Percentiles rank a stretch among this genome's conserved stretches.
Evolutionary conservation across 306 rosid genomes (phyloP).

Genomic region (Lathyrus aphaca): DNA sequence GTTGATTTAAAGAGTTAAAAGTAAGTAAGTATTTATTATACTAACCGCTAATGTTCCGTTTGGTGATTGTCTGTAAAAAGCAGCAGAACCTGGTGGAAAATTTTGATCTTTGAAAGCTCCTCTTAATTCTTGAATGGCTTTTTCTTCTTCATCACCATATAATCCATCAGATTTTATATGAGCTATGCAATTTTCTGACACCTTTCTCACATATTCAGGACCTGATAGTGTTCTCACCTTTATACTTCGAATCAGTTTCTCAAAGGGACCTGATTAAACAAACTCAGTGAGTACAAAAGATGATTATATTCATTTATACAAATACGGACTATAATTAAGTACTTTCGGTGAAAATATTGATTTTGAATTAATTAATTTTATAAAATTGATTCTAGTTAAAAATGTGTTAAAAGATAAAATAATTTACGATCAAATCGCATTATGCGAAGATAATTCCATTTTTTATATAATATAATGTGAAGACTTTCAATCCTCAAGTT

Average conservation of each 20-base stretch:
- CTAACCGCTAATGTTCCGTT: slow-evolving; percentile 60
- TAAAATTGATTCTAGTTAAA: no score
- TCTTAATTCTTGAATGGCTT: slow-evolving; percentile 57
- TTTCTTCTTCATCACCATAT: slow-evolving; percentile 65
- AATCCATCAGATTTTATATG: slow-evolving; percentile 65
- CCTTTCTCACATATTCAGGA: slow-evolving; percentile 60
- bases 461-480: no score
- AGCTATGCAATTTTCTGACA: slow-evolving; percentile 68
- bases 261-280: slow-evolving; percentile 59
- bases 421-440: no score
- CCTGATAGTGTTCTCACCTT: slow-evolving; percentile 59
- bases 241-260: slow-evolving; percentile 61
- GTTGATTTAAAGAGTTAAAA: background rate
- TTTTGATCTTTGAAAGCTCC: slow-evolving; percentile 53
- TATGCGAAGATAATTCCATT: no score
- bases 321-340: no score
- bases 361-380: no score
- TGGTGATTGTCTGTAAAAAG: slow-evolving; percentile 64
- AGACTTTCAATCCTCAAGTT: no score
- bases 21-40: background rate
- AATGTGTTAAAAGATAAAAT: no score
- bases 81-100: slow-evolving; percentile 65
- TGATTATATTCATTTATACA: no score
- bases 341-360: no score
- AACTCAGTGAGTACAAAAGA: no score